Base-by-base conservation (phyloP, 805 yeast genomes). In the Ogataea paraovalis region DNA sequence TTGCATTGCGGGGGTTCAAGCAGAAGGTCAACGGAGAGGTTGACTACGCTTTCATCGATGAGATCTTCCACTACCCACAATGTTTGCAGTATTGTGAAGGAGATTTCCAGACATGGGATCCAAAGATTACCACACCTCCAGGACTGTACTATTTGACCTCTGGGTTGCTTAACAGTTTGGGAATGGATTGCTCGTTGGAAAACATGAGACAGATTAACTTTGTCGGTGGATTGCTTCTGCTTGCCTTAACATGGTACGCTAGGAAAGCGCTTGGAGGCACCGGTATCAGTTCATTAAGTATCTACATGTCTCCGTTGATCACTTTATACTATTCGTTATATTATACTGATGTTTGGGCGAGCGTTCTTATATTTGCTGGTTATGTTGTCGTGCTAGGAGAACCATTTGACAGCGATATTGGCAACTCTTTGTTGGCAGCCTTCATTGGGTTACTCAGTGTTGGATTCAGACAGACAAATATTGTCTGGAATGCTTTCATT, bases 81-180 rank as follows among this genome's bases (percentile, higher is more conserved):
- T 82, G 95, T 6, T 73, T 79, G 48, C 73, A 70, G 42, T 90
- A 85, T 59, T 77, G 88, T 49, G 55, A 62, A 1, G 85, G 84
- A 12, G 70, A 80, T 44, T 89, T 82, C 68, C 45, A 53, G n/a
- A 58, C 69, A 1, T 90, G 96, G 96, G 89, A 94, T 64, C 75
- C 82, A 12, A 91, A 92, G 61, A 89, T 94, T 61, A 92, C 99
- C 2, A 94, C 99, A 0, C 99, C 99, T 1, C 98, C 98, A 1
- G 99, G 98, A 0, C 69, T 92, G 16, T 92, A 94, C 61, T 47
- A 65, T 5, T 52, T 79, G 9, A 80, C 79, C 4, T 65, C 66
- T 28, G 51, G 54, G 2, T 76, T 73, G 51, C 41, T 69, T 14
- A 22, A 13, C 8, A 66, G 66, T 32, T 43, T 73, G 2, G 54